phyloP scores from a whole-genome alignment of 176 grass and related monocot species.

The Aegilops bicornis region DNA sequence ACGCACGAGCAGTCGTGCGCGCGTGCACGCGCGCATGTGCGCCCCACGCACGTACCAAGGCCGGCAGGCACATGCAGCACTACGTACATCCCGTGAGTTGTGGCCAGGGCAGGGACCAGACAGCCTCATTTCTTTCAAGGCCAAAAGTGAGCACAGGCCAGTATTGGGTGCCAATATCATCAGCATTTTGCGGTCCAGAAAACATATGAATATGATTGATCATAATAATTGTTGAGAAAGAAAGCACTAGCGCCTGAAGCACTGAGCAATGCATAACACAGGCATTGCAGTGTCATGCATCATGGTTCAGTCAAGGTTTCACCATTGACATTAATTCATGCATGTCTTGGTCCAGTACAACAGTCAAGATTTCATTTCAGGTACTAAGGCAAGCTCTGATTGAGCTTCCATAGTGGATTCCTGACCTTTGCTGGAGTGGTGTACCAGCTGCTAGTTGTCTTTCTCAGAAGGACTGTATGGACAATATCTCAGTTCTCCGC shows the following conservation, averaged over 20 bases:
- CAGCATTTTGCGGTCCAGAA: not conserved
- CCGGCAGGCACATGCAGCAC: constrained; percentile 29
- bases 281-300: not conserved
- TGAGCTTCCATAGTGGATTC: constrained; percentile 8
- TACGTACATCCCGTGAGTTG: not conserved
- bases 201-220: not conserved
- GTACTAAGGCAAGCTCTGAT: not conserved
- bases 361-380: not conserved
- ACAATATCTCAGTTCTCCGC: not conserved
- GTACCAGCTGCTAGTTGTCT: not conserved
- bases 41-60: constrained; percentile 14
- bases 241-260: not conserved
- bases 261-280: not conserved
- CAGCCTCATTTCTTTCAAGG: not conserved
- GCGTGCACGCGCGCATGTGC: constrained; percentile 3
- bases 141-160: not conserved
- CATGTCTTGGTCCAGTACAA: constrained; percentile 4
- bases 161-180: constrained; percentile 1
- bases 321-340: not conserved
- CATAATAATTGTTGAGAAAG: not conserved
- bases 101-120: constrained; percentile 19
- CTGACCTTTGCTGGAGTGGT: not conserved
- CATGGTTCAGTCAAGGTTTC: constrained; percentile 14
- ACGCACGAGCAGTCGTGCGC: not conserved
- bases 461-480: not conserved